Evolutionary conservation across 2,329 filamentous ascomycete genomes (phyloP).

Genomic region (Polytolypa hystricis): DNA sequence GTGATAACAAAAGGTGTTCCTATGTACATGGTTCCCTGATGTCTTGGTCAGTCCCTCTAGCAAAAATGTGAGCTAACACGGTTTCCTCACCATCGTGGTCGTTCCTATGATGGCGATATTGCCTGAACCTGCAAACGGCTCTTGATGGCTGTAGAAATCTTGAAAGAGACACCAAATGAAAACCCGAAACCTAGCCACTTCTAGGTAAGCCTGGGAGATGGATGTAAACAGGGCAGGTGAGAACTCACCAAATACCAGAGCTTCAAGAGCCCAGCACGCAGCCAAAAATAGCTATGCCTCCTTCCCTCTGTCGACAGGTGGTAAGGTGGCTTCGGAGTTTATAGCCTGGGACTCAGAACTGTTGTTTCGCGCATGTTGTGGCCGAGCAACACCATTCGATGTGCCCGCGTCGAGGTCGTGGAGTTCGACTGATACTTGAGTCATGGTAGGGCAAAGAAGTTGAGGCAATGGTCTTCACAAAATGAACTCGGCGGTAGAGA

Average conservation of each 20-base stretch:
- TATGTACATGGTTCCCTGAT: slow-evolving; percentile 25
- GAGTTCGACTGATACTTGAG: no score
- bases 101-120: slow-evolving; percentile 55
- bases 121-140: slow-evolving; percentile 40
- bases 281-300: slow-evolving; percentile 34
- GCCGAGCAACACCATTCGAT: no score
- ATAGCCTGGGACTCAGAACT: no score
- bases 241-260: slow-evolving; percentile 40
- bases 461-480: no score
- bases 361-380: no score
- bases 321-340: no score
- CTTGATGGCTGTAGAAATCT: slow-evolving; percentile 48
- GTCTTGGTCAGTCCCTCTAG: not conserved
- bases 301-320: slow-evolving; percentile 23
- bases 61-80: slow-evolving; percentile 11
- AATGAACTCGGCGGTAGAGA: no score
- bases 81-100: slow-evolving; percentile 41
- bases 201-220: no score
- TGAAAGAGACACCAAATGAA: slow-evolving; percentile 57
- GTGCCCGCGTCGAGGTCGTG: no score
- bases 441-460: no score
- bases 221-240: no score
- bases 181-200: no score
- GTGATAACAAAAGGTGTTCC: slow-evolving; percentile 21
- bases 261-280: slow-evolving; percentile 40